Base-by-base conservation (phyloP, 2,329 filamentous ascomycete species). In the Aspergillus sp. region DNA sequence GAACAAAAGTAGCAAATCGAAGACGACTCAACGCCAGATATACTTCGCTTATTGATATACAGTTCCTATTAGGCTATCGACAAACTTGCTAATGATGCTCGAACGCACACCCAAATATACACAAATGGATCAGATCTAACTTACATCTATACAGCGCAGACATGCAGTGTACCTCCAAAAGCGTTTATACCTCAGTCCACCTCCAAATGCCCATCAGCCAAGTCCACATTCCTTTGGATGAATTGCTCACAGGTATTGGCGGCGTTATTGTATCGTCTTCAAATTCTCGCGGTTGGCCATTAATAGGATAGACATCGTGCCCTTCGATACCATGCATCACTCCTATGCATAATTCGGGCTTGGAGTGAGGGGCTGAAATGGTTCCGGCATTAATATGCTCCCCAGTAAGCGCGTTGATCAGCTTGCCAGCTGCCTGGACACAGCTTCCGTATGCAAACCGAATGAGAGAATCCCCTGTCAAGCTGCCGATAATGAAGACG, bases 391-490 rank as follows among this genome's bases (percentile, higher is more conserved):
- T 64, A 19, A 19, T 19, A 4, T 66, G 55, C 25, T 68, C 63
- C 5, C 67, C 62, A 7, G 66, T 63, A 50, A 65, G 59, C 7
- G 64, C 62, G 3, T 64, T 64, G 30, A 83, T 77, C 22, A 87
- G 80, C 63, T 79, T 82, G 4, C 84, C 82, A 4, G 85, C 86
- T 4, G 83, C 80, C 67, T 84, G 84, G 7, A 84, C 81, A 65
- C 85, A 87, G 5, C 85, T 83, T 3, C 86, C 85, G 30, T 86
- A 84, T 8, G 84, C 84, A 67, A 87, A 86, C 1, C 85, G 78
- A 28, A 88, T 83, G 3, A 88, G 76, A 3, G 85, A 86, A 69
- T 88, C 86, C 4, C 86, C 86, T 0, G 85, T 85, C 54, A 88
- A 68, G 64, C 85, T 87, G 11, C 86, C 86, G 43, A 84, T 83